Base-by-base conservation (phyloP, 371 early-diverging fungal genomes). In the Rhizomucor miehei region DNA sequence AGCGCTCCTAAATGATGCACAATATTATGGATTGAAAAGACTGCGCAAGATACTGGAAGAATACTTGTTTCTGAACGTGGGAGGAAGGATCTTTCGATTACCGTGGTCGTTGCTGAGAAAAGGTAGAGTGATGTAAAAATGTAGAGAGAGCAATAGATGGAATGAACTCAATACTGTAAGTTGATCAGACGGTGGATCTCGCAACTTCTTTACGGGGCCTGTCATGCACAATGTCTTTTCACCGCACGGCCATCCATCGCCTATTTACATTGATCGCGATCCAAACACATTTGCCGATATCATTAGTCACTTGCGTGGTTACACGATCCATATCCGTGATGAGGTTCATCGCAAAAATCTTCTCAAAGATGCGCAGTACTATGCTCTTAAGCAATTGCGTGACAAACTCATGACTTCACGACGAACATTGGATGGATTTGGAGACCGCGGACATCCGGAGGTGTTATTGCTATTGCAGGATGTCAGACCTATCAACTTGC, bases 261-360 rank as follows among this genome's bases (percentile, higher is more conserved):
- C 84, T 0, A 55, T 75, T 8, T 82, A 73, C 44, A 76, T 85
- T 59, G 79, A 81, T 51, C 70, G 82, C 46, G 77, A 78, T 29
- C 84, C 86, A 1, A 83, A 86, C 25, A 69, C 77, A 6, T 86
- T 86, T 71, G 68, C 63, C 40, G 84, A 84, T 16, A 78, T 86
- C 43, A 44, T 86, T n/a, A 65, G 66, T 11, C 80, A 81, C 65
- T 62, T 86, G 8, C 79, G 80, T 40, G 86, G 86, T 10, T 86
- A 86, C 43, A 78, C 79, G 1, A 73, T 86, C 36, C 64, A 67
- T 34, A 77, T 86, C 52, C 67, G 73, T 38, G 82, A 82, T 56
- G 82, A 78, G 54, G 65, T 75, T n/a, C 86, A 86, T 51, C 71
- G 83, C 47, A 72, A 69, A 44, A 86, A 86, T 48, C 51, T 86